These are phyloP conservation scores for Dalechampia spathulata DNA, from an alignment of 441 rosid genomes.

Conservation along the genomic window DNA sequence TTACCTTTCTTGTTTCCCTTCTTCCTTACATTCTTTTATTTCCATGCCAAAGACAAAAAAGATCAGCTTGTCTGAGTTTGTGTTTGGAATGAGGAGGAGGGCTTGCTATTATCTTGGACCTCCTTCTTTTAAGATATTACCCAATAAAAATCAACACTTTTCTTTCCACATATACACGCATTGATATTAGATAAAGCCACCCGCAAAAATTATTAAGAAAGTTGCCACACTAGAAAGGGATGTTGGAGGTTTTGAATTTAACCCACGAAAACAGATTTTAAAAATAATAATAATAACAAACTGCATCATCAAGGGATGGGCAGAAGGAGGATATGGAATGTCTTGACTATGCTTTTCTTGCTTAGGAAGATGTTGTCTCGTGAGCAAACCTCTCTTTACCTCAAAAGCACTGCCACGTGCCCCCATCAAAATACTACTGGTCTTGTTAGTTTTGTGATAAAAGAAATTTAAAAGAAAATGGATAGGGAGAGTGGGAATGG, in stretches of 20 bases:
- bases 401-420: conserved; percentile 18
- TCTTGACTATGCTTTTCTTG: conserved; percentile 79
- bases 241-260: conserved; percentile 17
- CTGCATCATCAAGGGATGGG: too few relatives aligned
- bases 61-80: conserved; percentile 3
- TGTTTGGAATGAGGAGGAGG: conserved; percentile 1
- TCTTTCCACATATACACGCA: conserved; percentile 2
- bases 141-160: too few relatives aligned
- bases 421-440: too few relatives aligned
- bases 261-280: conserved; percentile 1
- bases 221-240: conserved; percentile 16
- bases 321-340: conserved; percentile 20
- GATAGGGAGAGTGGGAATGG: too few relatives aligned
- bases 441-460: too few relatives aligned
- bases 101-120: too few relatives aligned
- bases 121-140: too few relatives aligned
- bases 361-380: conserved; percentile 32
- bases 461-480: too few relatives aligned
- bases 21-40: conserved; percentile 8
- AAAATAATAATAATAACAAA: too few relatives aligned
- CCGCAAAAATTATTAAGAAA: conserved; percentile 2
- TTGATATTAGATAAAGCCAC: conserved; percentile 15
- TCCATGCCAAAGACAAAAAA: neutral
- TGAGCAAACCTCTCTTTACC: conserved; percentile 15
- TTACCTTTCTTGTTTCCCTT: conserved; percentile 20